A percentile compares a stretch with the other conserved stretches of the same genome.
Conservation (phyloP, 257 asterid genomes). For the Solanum acaule region DNA sequence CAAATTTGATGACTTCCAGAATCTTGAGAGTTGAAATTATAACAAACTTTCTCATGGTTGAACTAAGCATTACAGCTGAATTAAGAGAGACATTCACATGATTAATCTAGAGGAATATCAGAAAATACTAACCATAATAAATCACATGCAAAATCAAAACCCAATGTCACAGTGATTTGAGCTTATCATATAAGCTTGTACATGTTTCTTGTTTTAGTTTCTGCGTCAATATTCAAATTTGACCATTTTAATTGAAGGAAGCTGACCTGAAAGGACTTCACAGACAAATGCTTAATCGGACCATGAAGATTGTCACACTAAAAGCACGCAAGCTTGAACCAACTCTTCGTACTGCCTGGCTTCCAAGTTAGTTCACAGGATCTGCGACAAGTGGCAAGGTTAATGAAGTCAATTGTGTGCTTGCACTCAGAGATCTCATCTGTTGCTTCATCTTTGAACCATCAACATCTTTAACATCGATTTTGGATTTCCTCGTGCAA, state of each 20-base stretch:
- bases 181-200: background rate
- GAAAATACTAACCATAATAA: background rate
- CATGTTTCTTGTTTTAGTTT: background rate
- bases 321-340: slow-evolving; percentile 55
- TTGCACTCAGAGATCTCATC: slow-evolving; percentile 74
- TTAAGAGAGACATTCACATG: background rate
- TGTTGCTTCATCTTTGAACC: slow-evolving; percentile 68
- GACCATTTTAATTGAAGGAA: slow-evolving; percentile 28
- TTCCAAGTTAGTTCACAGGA: slow-evolving; percentile 45
- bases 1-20: slow-evolving; percentile 62
- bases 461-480: slow-evolving; percentile 47
- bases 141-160: background rate
- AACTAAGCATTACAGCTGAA: background rate
- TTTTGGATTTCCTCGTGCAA: slow-evolving; percentile 47
- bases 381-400: slow-evolving; percentile 35
- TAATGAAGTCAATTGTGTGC: slow-evolving; percentile 41
- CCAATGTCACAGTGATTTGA: background rate
- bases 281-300: slow-evolving; percentile 34
- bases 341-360: slow-evolving; percentile 45
- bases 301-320: slow-evolving; percentile 30
- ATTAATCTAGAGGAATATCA: background rate
- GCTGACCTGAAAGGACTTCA: slow-evolving; percentile 54
- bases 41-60: background rate
- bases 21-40: background rate
- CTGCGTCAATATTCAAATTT: background rate